phyloP scores from a whole-genome alignment of 345 rosid species.

The Eucalyptus urophylla region DNA sequence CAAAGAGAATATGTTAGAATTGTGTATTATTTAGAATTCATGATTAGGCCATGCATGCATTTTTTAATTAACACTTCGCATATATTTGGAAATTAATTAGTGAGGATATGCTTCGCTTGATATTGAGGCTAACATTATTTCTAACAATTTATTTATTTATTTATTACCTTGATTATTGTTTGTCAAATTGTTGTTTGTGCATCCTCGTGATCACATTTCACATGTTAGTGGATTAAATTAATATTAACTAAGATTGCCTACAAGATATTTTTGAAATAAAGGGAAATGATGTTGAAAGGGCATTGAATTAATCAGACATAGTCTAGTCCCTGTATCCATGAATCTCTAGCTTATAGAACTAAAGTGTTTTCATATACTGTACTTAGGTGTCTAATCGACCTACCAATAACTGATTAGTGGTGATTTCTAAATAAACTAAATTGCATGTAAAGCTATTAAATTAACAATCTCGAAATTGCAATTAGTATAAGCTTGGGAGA shows the following conservation, averaged over 20 bases:
- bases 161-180: neutral
- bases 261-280: neutral
- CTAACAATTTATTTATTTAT: too few relatives aligned
- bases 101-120: neutral
- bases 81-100: neutral
- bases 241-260: neutral
- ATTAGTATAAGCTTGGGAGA: neutral
- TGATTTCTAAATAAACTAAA: too few relatives aligned
- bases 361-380: neutral
- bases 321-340: neutral
- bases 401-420: too few relatives aligned
- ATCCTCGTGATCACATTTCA: too few relatives aligned
- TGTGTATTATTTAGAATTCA: neutral
- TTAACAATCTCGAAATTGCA: neutral
- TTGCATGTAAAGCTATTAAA: neutral
- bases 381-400: neutral
- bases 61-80: neutral
- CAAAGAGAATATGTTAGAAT: neutral
- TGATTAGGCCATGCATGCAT: neutral
- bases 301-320: neutral
- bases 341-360: neutral
- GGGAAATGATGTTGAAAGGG: neutral
- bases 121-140: neutral
- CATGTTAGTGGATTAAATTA: neutral
- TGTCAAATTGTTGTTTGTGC: neutral